phyloP scores from a whole-genome alignment of 78 protist species.

The Isochrysis galbana region DNA sequence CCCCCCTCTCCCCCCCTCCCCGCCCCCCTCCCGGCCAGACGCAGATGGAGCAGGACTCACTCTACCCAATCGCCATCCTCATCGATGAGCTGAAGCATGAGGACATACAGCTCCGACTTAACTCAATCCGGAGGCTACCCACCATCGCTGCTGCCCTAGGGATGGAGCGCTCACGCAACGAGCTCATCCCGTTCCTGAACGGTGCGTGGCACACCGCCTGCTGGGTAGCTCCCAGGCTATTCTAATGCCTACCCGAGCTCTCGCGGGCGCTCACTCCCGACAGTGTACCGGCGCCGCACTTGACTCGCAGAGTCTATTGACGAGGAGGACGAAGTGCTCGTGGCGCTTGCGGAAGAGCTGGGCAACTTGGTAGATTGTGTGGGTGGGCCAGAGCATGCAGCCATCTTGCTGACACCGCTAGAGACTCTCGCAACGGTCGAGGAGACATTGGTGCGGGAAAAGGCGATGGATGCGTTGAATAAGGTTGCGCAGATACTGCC shows the following conservation, averaged over 20 bases:
- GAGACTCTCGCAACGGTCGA: slow-evolving; percentile 87
- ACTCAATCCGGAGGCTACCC: slow-evolving; percentile 79
- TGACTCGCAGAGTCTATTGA: slow-evolving; percentile 66
- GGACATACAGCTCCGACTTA: slow-evolving; percentile 88
- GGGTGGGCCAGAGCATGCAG: slow-evolving; percentile 87
- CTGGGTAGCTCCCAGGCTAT: not conserved
- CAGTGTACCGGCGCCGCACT: not conserved
- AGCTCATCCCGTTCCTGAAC: slow-evolving; percentile 89
- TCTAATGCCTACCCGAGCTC: not conserved
- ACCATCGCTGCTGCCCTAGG: slow-evolving; percentile 94
- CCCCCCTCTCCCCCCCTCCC: too few relatives aligned
- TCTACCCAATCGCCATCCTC: slow-evolving; percentile 23
- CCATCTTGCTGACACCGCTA: slow-evolving; percentile 80
- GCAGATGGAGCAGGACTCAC: not conserved
- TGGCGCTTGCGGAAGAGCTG: slow-evolving; percentile 90
- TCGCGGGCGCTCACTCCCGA: not conserved
- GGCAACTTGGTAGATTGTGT: slow-evolving; percentile 84
- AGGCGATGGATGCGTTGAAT: slow-evolving; percentile 87
- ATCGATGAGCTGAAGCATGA: slow-evolving; percentile 73
- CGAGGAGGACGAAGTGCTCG: slow-evolving; percentile 94
- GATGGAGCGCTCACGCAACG: slow-evolving; percentile 88
- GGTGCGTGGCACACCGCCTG: slow-evolving; percentile 57
- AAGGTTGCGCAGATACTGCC: slow-evolving; percentile 62
- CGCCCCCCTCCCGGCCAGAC: too few relatives aligned
- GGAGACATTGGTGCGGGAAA: slow-evolving; percentile 93